Percentiles rank a stretch among this genome's conserved stretches.
Evolutionary conservation across 2,329 filamentous ascomycete species (phyloP).

Genomic region (Paecilomyces sp.): DNA sequence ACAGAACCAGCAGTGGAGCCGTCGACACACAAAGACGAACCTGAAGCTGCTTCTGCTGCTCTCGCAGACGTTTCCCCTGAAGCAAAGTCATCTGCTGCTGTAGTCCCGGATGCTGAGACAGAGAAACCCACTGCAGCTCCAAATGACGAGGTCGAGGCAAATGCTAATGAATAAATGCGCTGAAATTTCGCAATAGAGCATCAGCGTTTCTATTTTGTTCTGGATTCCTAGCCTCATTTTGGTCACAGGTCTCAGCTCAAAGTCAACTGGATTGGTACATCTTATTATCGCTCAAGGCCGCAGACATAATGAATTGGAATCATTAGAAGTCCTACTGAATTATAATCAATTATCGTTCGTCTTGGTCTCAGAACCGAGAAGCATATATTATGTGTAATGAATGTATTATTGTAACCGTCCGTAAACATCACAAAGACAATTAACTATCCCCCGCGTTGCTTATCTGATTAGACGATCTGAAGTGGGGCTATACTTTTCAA

Average conservation of each 20-base stretch:
- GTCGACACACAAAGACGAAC: background rate
- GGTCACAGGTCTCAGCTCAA: background rate
- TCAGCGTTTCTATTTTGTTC: background rate
- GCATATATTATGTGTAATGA: background rate
- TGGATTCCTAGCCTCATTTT: background rate
- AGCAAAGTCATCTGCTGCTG: background rate
- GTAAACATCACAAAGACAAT: no score
- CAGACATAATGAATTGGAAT: background rate
- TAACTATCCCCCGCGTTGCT: background rate
- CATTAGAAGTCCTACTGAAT: background rate
- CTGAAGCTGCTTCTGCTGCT: background rate
- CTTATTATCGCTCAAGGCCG: background rate
- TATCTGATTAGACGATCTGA: background rate
- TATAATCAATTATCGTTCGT: background rate
- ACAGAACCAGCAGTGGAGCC: background rate
- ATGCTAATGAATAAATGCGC: background rate
- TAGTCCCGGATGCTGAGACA: background rate
- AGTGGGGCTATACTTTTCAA: background rate
- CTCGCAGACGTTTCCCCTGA: background rate
- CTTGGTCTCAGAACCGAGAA: background rate
- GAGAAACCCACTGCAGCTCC: background rate
- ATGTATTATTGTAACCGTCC: no score
- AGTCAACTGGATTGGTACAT: background rate
- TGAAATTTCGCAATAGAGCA: background rate
- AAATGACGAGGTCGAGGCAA: background rate